phyloP scores from a whole-genome alignment of 2,329 filamentous ascomycete species.

The Diaporthe eres region DNA sequence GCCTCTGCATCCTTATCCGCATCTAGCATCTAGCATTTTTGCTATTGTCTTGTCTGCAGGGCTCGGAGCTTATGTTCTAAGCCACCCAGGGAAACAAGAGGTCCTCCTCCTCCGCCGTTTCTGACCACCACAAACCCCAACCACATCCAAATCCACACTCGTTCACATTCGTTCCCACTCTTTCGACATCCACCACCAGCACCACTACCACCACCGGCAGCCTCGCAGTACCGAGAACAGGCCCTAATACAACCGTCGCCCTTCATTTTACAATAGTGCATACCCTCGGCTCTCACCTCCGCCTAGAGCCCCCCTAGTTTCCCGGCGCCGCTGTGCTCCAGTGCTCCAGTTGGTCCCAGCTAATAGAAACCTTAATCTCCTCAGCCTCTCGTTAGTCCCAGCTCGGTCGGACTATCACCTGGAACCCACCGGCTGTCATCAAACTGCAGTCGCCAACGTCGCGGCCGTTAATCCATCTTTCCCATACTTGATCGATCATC shows the following conservation, averaged over 20 bases:
- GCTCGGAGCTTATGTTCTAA: constrained; percentile 22
- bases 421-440: constrained; percentile 40
- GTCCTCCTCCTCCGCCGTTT: constrained; percentile 6
- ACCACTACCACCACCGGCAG: background rate
- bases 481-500: constrained; percentile 5
- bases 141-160: constrained; percentile 14
- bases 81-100: background rate
- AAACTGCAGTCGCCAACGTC: constrained; percentile 32
- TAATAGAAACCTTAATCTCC: constrained; percentile 43
- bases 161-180: constrained; percentile 13
- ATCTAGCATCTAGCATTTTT: constrained; percentile 29
- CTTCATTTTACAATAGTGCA: constrained; percentile 32
- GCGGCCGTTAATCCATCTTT: constrained; percentile 8
- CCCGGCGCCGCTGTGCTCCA: constrained; percentile 20
- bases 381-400: constrained; percentile 42
- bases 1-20: constrained; percentile 1
- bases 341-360: constrained; percentile 32
- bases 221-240: constrained; percentile 24
- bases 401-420: constrained; percentile 40
- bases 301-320: constrained; percentile 23
- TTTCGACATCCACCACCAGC: constrained; percentile 5
- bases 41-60: constrained; percentile 33
- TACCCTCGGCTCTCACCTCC: constrained; percentile 1
- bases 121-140: constrained; percentile 23
- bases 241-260: constrained; percentile 27